These are phyloP conservation scores for Biscutella laevigata DNA, from an alignment of 441 rosid species.

Conservation along the genomic window DNA sequence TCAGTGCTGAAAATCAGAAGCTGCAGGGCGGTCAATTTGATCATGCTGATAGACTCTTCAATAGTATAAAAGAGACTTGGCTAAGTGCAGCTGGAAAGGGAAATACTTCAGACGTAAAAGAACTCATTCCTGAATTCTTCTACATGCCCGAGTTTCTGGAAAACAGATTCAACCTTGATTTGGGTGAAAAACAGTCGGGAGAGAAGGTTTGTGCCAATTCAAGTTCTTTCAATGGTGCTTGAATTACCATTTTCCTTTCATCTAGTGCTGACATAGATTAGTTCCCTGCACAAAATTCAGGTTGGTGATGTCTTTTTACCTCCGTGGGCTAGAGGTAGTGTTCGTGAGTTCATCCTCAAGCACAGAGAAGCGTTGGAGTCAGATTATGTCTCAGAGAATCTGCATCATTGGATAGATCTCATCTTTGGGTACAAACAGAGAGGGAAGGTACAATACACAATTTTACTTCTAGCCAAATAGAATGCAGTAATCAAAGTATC, in stretches of 20 bases:
- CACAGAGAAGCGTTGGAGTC: slow-evolving; percentile 98
- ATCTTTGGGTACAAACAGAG: slow-evolving; percentile 97
- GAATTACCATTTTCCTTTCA: slow-evolving; percentile 11
- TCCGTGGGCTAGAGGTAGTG: slow-evolving; percentile 98
- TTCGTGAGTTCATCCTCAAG: slow-evolving; percentile 81
- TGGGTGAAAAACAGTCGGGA: slow-evolving; percentile 99
- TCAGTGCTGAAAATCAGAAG: slow-evolving; percentile 96
- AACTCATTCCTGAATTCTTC: slow-evolving; percentile 97
- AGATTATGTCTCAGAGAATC: slow-evolving; percentile 89
- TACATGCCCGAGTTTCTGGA: slow-evolving; percentile 97
- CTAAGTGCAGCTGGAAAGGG: slow-evolving; percentile 98
- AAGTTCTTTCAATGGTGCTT: slow-evolving; percentile 10
- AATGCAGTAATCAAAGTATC: slow-evolving; percentile 16
- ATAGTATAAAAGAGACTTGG: slow-evolving; percentile 94
- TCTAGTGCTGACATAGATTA: slow-evolving; percentile 3
- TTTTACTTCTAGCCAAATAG: slow-evolving; percentile 10
- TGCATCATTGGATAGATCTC: slow-evolving; percentile 99
- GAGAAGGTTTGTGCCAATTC: slow-evolving; percentile 67
- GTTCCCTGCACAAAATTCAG: slow-evolving; percentile 35
- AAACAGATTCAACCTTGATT: slow-evolving; percentile 73
- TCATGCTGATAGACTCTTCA: slow-evolving; percentile 99
- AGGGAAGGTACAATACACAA: slow-evolving; percentile 65
- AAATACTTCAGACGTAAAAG: slow-evolving; percentile 98
- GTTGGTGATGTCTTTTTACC: slow-evolving; percentile 91
- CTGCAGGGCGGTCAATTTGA: slow-evolving; percentile 99